Base-by-base conservation (phyloP, 2,329 filamentous ascomycete genomes). In the Colletotrichum karsti region DNA sequence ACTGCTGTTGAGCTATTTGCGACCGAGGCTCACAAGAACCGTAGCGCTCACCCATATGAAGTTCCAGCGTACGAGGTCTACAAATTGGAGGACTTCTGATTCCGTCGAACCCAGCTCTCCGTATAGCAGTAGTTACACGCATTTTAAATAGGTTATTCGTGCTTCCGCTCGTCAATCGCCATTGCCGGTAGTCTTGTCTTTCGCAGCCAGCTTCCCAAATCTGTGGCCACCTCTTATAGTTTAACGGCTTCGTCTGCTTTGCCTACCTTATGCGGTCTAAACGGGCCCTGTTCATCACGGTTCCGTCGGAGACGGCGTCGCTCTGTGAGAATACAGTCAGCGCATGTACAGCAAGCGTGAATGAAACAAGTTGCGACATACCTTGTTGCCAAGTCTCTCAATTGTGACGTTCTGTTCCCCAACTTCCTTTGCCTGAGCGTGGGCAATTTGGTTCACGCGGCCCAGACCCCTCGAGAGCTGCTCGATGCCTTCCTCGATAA, bases 301-400 rank as follows among this genome's bases (percentile, higher is more conserved):
- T 93, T 76, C 92, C 88, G 72, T 95, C 92, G 78, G 94, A 92
- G 72, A 97, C 93, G 73, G 85, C 87, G 77, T 97, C 94, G 81
- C 91, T 95, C 93, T 93, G 78, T 60, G 59, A 37, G 48, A 44
- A 1, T 5, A 82, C 76, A 83, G 78, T 44, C 48, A 33, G 10
- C 7, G n/a, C n/a, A n/a, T 51, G 70, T 64, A 60, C 13, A 41
- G 7, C n/a, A n/a, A n/a, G n/a, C n/a, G n/a, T 12, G 1, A 7
- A 18, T 20, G 37, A n/a, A 4, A 7, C 7, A 22, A 15, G 20
- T 39, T 30, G 12, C n/a, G 48, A 62, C 83, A 76, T 81, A 92
- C 92, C 91, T 97, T 97, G 72, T 83, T 83, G 71, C 88, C 92
- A 76, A 98, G 93, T 67, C 90, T 87, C 70, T 92, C 91, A 75